These are phyloP conservation scores for Austroboletus novae-zelandiae DNA, from an alignment of 1,284 basidiomycete species.

Conservation along the genomic window DNA sequence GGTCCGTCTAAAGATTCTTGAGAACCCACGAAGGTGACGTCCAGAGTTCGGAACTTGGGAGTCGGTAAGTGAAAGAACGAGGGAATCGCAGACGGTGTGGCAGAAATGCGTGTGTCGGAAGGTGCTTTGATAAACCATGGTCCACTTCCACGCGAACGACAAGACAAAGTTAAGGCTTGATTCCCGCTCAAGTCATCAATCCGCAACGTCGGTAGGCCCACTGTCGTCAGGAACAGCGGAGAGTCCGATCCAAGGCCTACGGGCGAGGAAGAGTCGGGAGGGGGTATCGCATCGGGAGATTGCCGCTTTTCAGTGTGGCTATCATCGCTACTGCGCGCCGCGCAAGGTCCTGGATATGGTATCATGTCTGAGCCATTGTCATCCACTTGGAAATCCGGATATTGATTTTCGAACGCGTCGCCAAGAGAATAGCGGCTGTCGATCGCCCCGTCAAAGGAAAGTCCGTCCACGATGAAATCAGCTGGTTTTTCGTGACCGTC, in stretches of 20 bases:
- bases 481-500: neutral
- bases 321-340: neutral
- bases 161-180: neutral
- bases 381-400: neutral
- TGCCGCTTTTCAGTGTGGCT: conserved; percentile 1
- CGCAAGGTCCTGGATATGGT: neutral
- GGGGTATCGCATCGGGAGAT: conserved; percentile 9
- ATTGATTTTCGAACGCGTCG: neutral
- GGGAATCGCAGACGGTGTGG: neutral
- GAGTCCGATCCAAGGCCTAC: neutral
- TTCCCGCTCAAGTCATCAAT: neutral
- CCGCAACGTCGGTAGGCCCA: neutral
- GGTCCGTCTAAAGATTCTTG: neutral
- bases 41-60: neutral
- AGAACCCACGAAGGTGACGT: neutral
- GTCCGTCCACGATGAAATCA: neutral
- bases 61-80: neutral
- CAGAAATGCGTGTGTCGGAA: neutral
- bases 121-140: conserved; percentile 2
- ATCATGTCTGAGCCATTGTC: neutral
- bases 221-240: neutral
- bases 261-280: conserved; percentile 28
- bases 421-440: neutral
- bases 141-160: neutral
- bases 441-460: neutral